Conservation (phyloP, 139 green algal species). For the Limnomonas spitsbergensis region DNA sequence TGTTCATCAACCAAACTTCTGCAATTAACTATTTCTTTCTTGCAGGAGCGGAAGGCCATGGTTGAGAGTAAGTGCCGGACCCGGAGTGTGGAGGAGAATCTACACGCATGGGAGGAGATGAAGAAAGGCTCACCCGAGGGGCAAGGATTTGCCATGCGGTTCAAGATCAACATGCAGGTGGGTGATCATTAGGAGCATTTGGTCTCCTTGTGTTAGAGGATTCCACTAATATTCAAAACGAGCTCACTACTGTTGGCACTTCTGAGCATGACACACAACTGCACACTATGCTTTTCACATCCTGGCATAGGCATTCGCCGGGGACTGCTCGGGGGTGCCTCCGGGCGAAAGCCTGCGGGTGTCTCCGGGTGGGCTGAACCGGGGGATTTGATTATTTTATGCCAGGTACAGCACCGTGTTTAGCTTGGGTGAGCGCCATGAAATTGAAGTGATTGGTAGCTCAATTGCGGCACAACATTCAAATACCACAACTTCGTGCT, state of each 20-base stretch:
- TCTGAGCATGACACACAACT: not conserved
- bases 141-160: constrained; percentile 75
- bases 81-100: constrained; percentile 78
- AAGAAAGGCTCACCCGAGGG: constrained; percentile 71
- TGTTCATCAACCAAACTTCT: constrained; percentile 1
- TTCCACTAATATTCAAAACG: too few species aligned
- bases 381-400: constrained; percentile 4
- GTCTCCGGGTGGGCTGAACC: not conserved
- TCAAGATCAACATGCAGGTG: constrained; percentile 93
- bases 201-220: too few species aligned
- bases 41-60: constrained; percentile 75
- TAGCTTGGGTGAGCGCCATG: constrained; percentile 35
- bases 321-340: not conserved
- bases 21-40: not conserved
- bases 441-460: constrained; percentile 20
- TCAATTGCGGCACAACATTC: constrained; percentile 30
- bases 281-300: not conserved
- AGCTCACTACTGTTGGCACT: too few species aligned
- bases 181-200: too few species aligned
- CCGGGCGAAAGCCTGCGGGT: not conserved
- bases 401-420: constrained; percentile 15
- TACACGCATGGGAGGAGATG: constrained; percentile 90
- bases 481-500: not conserved
- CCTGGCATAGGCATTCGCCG: constrained; percentile 16
- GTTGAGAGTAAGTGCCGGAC: constrained; percentile 70